These are phyloP conservation scores for Paxillus involutus DNA, from an alignment of 768 basidiomycete genomes.

Conservation along the genomic window DNA sequence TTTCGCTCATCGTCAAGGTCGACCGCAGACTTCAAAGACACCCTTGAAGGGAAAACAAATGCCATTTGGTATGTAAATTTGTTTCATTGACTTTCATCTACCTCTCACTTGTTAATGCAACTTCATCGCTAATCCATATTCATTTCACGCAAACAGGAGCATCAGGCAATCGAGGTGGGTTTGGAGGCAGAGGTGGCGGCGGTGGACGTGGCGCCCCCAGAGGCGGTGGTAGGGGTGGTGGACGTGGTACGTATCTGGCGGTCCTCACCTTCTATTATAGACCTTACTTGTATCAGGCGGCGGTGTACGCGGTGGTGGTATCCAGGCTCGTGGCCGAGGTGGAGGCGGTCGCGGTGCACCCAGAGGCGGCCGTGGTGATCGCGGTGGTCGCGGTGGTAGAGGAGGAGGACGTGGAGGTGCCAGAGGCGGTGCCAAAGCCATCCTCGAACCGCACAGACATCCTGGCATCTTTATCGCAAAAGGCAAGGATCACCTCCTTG, in stretches of 20 bases:
- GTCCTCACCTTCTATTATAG: neutral
- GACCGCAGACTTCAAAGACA: neutral
- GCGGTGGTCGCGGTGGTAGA: constrained; percentile 40
- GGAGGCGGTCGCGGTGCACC: constrained; percentile 39
- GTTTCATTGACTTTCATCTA: neutral
- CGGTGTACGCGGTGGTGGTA: constrained; percentile 24
- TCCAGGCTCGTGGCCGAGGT: constrained; percentile 31
- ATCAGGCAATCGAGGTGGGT: constrained; percentile 79
- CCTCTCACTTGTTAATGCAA: neutral
- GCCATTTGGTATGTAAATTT: constrained; percentile 33
- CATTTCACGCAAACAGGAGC: constrained; percentile 35
- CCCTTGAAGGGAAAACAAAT: constrained; percentile 19
- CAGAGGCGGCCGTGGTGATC: constrained; percentile 46
- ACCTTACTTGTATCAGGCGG: constrained; percentile 8
- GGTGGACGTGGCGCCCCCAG: constrained; percentile 41
- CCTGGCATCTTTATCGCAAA: constrained; percentile 94
- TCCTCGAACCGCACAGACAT: constrained; percentile 95
- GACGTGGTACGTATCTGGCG: constrained; percentile 30
- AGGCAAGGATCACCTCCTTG: constrained; percentile 95
- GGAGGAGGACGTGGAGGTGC: constrained; percentile 71
- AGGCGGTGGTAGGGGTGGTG: constrained; percentile 43
- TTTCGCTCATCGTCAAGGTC: neutral
- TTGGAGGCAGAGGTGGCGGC: constrained; percentile 44
- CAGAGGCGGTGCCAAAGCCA: constrained; percentile 81
- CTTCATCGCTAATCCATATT: neutral